Evolutionary conservation across 208 protist species (phyloP).

Genomic region (Acanthamoeba triangularis): DNA sequence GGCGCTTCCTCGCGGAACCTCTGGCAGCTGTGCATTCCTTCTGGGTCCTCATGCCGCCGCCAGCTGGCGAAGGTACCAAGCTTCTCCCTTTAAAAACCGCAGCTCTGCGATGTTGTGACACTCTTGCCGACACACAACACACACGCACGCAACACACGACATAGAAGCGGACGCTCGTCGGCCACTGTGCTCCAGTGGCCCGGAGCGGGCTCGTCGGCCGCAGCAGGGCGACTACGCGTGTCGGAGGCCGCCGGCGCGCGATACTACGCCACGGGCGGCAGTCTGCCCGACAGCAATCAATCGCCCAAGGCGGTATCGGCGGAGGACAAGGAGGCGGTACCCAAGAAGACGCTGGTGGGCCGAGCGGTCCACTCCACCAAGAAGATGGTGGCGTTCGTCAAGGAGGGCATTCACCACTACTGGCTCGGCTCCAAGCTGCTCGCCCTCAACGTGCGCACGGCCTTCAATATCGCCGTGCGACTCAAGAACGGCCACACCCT

Average conservation of each 20-base stretch:
- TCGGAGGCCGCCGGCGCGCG: not conserved
- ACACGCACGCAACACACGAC: too few species aligned
- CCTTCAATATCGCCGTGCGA: not conserved
- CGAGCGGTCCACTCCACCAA: not conserved
- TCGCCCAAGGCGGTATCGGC: not conserved
- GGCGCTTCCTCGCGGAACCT: not conserved
- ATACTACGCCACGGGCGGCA: not conserved
- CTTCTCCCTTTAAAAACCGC: too few species aligned
- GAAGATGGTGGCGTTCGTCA: not conserved
- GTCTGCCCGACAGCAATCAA: not conserved
- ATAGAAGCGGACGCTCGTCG: not conserved
- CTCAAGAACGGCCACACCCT: constrained; percentile 64
- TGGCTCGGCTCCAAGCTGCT: constrained; percentile 73
- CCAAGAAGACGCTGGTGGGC: constrained; percentile 24
- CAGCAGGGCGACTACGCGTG: not conserved
- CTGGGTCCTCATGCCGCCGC: not conserved
- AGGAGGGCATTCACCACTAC: constrained; percentile 60
- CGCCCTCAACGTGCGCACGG: constrained; percentile 53
- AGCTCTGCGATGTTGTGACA: not conserved
- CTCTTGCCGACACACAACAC: not conserved
- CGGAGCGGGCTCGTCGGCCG: not conserved
- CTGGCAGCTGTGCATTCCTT: not conserved
- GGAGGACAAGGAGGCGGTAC: not conserved
- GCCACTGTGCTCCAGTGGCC: not conserved
- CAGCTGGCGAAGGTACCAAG: not conserved